Evolutionary conservation across 352 stramenopile species (phyloP).

Genomic region (Thraustotheca clavata): DNA sequence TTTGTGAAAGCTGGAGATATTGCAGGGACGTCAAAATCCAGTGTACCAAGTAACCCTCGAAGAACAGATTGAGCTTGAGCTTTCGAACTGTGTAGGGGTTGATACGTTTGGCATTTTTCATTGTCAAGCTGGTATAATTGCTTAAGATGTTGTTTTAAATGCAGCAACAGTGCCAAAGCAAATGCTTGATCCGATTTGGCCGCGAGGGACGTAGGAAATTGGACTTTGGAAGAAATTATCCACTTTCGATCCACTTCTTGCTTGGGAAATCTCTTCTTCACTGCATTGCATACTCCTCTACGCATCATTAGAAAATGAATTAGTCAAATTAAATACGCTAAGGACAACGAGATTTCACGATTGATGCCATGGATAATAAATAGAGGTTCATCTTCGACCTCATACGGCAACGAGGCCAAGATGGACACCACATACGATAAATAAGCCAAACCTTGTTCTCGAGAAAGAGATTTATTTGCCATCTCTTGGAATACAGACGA

Average conservation of each 20-base stretch:
- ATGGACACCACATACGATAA: constrained; percentile 66
- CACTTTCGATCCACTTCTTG: background rate
- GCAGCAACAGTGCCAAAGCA: constrained; percentile 54
- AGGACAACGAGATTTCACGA: constrained; percentile 65
- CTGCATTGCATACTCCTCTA: constrained; percentile 45
- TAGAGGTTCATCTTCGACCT: constrained; percentile 73
- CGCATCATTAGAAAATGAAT: background rate
- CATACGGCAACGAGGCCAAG: constrained; percentile 59
- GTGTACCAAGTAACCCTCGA: background rate
- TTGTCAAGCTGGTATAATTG: constrained; percentile 55
- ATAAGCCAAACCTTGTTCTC: constrained; percentile 43
- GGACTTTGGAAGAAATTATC: background rate
- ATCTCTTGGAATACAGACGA: constrained; percentile 31
- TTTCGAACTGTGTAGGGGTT: constrained; percentile 43
- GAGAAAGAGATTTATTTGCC: background rate
- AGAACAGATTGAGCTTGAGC: constrained; percentile 19
- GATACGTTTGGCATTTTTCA: constrained; percentile 75
- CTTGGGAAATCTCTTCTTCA: constrained; percentile 41
- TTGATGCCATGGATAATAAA: constrained; percentile 86
- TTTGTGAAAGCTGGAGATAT: constrained; percentile 29
- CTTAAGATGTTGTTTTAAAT: constrained; percentile 69
- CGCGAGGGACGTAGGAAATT: background rate
- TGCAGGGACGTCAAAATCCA: constrained; percentile 32
- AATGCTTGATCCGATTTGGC: constrained; percentile 33
- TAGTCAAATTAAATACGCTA: constrained; percentile 39